Evolutionary conservation across 1,284 basidiomycete genomes (phyloP), one percentile per base, ranked within the genome.

Genomic region (Marasmius oreades): DNA sequence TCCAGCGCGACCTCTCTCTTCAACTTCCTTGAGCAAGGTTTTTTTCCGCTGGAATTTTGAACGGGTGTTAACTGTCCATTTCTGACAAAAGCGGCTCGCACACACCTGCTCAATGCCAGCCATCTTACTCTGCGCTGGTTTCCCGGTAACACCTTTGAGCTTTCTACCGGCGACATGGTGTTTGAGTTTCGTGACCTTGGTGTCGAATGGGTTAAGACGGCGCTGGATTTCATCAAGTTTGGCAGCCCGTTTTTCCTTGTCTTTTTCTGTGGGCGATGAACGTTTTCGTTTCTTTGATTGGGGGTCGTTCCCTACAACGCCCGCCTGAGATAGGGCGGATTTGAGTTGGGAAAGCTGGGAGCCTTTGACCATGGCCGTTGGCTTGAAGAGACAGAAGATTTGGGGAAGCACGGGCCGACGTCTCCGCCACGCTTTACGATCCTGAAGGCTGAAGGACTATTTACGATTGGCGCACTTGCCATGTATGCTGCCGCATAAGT

Each of bases 191-290:
- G 91, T 95, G 66, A 94, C 89, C 64, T 93, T 90, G 64, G 88
- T 81, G 69, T 99, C 96, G 72, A 99, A 99, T 26, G 92, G 92
- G 75, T 98, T 98, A 65, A 98, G 79, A 61, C 82, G 85, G 61
- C 85, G 78, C 60, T 93, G 86, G 61, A 99, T 96, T 67, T 90
- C 88, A 59, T 85, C 84, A 50, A 98, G 81, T 68, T 86, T 92
- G n/a, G 86, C 82, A 0, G 86, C 81, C 64, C 82, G 85, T 72
- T 89, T 90, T 57, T 85, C 85, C 67, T 89, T 86, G 70, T 93
- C 92, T 62, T 85, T 85, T 67, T 90, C 88, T 1, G 81, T 75
- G 55, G 77, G 71, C n/a, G 68, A 69, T 11, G 78, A 69, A 64
- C 82, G 84, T 76, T 83, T 90, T 66, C 81, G 79, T 69, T 92